These are phyloP conservation scores for Lunasporangiospora selenospora DNA, from an alignment of 192 early-diverging fungal genomes.

Conservation along the genomic window DNA sequence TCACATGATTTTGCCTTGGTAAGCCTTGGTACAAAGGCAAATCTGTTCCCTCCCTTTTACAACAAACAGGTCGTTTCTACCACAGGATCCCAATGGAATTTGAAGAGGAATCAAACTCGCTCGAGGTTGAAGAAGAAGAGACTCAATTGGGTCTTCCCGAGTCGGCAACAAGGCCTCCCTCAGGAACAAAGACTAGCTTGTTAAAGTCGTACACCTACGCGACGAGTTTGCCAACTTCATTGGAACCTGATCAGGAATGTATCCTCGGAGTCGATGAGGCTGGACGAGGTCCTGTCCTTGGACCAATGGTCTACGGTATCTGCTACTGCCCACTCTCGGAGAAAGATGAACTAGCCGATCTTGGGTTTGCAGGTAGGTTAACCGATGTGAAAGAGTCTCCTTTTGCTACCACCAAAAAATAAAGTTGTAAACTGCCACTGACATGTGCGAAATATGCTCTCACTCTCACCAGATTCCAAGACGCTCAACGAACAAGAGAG, in stretches of 20 bases:
- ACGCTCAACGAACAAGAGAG: constrained; percentile 80
- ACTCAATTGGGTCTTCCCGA: neutral
- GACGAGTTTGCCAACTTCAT: constrained; percentile 24
- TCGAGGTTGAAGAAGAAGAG: constrained; percentile 22
- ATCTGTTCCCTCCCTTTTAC: neutral
- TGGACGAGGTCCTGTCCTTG: constrained; percentile 94
- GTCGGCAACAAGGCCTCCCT: constrained; percentile 10
- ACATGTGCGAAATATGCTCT: neutral
- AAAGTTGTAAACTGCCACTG: neutral
- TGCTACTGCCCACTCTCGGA: constrained; percentile 76
- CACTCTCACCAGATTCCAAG: constrained; percentile 84
- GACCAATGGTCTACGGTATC: constrained; percentile 98
- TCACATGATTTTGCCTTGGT: too few species aligned
- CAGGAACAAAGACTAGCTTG: constrained; percentile 27
- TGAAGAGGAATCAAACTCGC: constrained; percentile 25
- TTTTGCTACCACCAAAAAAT: constrained; percentile 1
- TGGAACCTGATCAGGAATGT: constrained; percentile 56
- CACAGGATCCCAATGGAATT: constrained; percentile 14
- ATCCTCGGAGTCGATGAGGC: constrained; percentile 97
- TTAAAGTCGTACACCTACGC: constrained; percentile 53
- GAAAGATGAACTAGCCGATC: constrained; percentile 65
- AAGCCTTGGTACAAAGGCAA: too few species aligned
- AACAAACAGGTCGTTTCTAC: neutral
- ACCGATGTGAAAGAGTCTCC: neutral
- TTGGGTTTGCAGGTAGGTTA: constrained; percentile 83